Conservation (phyloP, 2,329 filamentous ascomycete species). For the Periconia sp. region DNA sequence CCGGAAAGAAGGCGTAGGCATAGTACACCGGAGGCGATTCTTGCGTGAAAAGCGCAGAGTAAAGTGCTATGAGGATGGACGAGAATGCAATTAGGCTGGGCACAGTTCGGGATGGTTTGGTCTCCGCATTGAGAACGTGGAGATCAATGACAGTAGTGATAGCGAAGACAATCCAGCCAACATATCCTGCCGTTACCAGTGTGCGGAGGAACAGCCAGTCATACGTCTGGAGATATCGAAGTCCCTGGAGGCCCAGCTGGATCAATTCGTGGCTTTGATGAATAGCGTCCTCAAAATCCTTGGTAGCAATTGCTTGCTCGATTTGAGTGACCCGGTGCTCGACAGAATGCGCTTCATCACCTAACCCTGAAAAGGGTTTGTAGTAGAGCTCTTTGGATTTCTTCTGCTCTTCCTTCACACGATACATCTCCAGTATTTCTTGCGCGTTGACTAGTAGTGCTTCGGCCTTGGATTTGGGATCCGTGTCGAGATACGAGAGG, state of each 20-base stretch:
- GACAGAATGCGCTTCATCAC: conserved; percentile 62
- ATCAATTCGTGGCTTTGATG: conserved; percentile 76
- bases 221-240: conserved; percentile 95
- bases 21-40: conserved; percentile 85
- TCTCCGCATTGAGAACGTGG: conserved; percentile 75
- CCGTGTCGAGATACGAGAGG: conserved; percentile 74
- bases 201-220: conserved; percentile 95
- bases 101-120: conserved; percentile 64
- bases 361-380: conserved; percentile 71
- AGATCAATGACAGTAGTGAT: conserved; percentile 85
- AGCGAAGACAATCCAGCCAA: conserved; percentile 94
- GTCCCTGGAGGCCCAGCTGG: conserved; percentile 72
- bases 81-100: conserved; percentile 68
- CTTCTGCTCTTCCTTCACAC: conserved; percentile 88
- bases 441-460: conserved; percentile 82
- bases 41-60: conserved; percentile 77
- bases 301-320: conserved; percentile 64
- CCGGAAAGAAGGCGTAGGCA: conserved; percentile 85
- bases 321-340: conserved; percentile 71
- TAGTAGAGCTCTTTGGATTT: conserved; percentile 74
- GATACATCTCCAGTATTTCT: conserved; percentile 93
- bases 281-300: conserved; percentile 75
- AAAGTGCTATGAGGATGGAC: conserved; percentile 73
- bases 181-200: conserved; percentile 84
- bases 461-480: conserved; percentile 74